Evolutionary conservation across 2,329 filamentous ascomycete species (phyloP), one percentile per base, ranked within the genome.

Genomic region (Epichloe coenophiala): DNA sequence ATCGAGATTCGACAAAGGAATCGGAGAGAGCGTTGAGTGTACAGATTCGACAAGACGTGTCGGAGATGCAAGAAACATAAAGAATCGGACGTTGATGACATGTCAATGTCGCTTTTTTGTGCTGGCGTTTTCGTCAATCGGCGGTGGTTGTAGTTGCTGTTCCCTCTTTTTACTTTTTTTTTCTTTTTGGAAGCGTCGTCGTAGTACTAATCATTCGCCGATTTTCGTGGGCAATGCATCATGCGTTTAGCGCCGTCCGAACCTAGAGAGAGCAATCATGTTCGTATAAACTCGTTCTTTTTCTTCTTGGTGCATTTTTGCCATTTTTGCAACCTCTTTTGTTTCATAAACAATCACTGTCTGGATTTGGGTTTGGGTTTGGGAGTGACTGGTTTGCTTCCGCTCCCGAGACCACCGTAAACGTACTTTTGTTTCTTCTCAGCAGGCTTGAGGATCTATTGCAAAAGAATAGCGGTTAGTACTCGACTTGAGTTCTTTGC

Each of bases 391-490:
- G 59, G 55, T 55, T 58, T 59, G 57, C 57, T 58, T 55, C 55
- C 53, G 73, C 78, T 77, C 73, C 79, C 82, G 71, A 84, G 77
- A 74, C 78, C 77, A 74, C 76, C 77, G 74, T 82, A 79, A 68
- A 94, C 90, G 78, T 95, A 97, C 90, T 97, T 97, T 88, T 96
- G 91, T 84, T 98, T 98, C 84, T 98, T 98, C 81, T 98, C 93
- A 71, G 93, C 93, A 65, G 93, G 93, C 78, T 97, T 98, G 76
- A 98, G 79, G 68, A 98, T 97, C 88, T 95, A 61, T 38, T 42
- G n/a, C n/a, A 17, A 4, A 7, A 37, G 17, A 11, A 17, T 17
- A 47, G 9, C 17, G 45, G 45, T 43, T 38, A 50, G 42, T 23
- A 48, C n/a, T 15, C 31, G 11, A 41, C 17, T 48, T 42, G 8